Evolutionary conservation across 306 rosid genomes (phyloP).

Genomic region (Cucumis hystrix): DNA sequence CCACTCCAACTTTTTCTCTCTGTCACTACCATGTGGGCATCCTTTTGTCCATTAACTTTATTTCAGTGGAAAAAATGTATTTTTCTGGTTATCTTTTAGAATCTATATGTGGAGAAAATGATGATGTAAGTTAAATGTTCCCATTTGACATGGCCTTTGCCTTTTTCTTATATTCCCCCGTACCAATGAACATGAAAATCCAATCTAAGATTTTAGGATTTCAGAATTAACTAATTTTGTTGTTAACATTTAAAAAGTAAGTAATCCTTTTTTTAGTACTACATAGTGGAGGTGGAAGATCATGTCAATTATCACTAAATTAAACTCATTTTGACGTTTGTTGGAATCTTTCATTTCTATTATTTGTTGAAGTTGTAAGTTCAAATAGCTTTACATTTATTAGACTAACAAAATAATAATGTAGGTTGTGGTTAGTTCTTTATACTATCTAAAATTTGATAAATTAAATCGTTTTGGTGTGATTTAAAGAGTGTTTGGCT

Average conservation of each 20-base stretch:
- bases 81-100: constrained; percentile 1
- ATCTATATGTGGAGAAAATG: background rate
- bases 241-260: no score
- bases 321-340: no score
- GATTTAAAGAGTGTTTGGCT: background rate
- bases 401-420: no score
- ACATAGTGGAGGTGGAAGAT: no score
- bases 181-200: background rate
- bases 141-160: background rate
- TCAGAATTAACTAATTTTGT: background rate
- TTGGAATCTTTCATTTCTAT: no score
- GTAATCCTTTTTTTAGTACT: no score
- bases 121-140: background rate
- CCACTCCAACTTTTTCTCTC: background rate
- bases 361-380: no score
- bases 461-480: background rate
- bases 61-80: constrained; percentile 1
- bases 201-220: background rate
- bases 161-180: background rate
- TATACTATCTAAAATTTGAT: background rate
- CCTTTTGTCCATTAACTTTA: background rate
- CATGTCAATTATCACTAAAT: no score
- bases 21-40: background rate
- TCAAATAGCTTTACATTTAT: no score
- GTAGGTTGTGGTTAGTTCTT: background rate